Evolutionary conservation across 768 basidiomycete species (phyloP).

Genomic region (Pluteus cervinus): DNA sequence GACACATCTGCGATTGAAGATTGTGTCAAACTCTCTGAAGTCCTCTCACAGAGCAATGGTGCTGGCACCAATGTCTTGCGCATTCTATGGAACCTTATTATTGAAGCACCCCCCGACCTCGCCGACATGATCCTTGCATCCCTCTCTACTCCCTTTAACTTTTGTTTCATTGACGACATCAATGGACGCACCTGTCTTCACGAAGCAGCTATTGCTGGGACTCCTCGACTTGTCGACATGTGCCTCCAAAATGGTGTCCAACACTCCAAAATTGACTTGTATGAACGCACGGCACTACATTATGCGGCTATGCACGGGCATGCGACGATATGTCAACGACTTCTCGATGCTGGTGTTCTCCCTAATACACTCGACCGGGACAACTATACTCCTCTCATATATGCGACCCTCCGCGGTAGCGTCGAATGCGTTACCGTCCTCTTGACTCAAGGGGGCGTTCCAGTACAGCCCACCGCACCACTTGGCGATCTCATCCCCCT

Average conservation of each 20-base stretch:
- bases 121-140: constrained; percentile 71
- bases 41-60: constrained; percentile 53
- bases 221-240: constrained; percentile 66
- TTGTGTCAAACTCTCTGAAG: constrained; percentile 64
- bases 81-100: constrained; percentile 91
- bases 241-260: constrained; percentile 72
- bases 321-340: constrained; percentile 61
- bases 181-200: constrained; percentile 93
- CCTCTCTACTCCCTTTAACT: constrained; percentile 71
- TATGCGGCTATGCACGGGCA: constrained; percentile 96
- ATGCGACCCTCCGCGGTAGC: constrained; percentile 84
- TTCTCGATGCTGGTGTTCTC: constrained; percentile 64
- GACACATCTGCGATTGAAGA: constrained; percentile 61
- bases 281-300: constrained; percentile 90
- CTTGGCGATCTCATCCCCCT: constrained; percentile 77
- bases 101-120: constrained; percentile 70
- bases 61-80: constrained; percentile 71
- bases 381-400: constrained; percentile 90
- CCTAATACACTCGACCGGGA: constrained; percentile 81
- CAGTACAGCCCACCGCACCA: constrained; percentile 49
- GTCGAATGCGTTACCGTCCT: constrained; percentile 81
- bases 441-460: constrained; percentile 63
- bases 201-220: constrained; percentile 85
- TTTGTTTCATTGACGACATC: constrained; percentile 91
- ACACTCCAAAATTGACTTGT: constrained; percentile 76